Percentiles rank a stretch among this genome's conserved stretches.
Conservation (phyloP, 805 yeast genomes). For the Tetrapisispora namnaoensis region DNA sequence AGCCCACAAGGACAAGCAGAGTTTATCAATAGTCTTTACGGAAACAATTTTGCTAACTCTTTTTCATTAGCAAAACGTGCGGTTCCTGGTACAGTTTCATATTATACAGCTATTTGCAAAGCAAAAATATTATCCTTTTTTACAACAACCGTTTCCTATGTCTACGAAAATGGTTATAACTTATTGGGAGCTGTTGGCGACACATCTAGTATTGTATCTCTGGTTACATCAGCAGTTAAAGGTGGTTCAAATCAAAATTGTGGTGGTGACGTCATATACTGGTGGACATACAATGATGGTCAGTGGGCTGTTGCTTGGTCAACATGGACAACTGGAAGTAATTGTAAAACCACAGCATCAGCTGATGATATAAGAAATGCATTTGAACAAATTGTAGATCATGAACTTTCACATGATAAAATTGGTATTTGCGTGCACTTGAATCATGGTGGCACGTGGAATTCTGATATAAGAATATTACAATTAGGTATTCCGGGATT, state of each 20-base stretch:
- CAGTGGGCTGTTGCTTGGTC: background rate
- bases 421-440: background rate
- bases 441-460: background rate
- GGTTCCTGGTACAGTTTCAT: background rate
- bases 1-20: background rate
- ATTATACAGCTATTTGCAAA: background rate
- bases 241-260: background rate
- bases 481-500: background rate
- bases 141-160: background rate
- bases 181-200: background rate
- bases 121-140: background rate
- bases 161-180: background rate
- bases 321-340: background rate
- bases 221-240: background rate
- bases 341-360: background rate
- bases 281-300: background rate
- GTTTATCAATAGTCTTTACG: background rate
- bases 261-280: background rate
- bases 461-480: background rate
- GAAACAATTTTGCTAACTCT: background rate
- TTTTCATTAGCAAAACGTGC: background rate
- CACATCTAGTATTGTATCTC: background rate
- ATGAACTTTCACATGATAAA: background rate
- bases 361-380: background rate
- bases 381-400: background rate